Evolutionary conservation across 345 rosid species (phyloP).

Genomic region (Pistacia vera): DNA sequence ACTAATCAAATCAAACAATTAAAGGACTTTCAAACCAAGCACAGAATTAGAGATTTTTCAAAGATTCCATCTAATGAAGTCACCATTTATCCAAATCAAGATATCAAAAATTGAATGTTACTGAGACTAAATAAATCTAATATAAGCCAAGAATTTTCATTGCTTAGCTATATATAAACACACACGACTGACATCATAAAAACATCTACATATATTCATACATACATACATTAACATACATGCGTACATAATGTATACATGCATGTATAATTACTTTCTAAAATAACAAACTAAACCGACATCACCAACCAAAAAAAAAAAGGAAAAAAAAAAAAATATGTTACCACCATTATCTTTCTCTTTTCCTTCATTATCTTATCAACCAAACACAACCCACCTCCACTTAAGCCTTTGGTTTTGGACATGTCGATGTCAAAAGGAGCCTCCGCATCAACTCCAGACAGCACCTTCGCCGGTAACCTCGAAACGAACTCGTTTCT

Average conservation of each 20-base stretch:
- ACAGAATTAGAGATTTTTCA: neutral
- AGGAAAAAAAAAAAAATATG: too few species aligned
- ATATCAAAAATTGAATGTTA: neutral
- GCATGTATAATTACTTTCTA: neutral
- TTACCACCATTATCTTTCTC: neutral
- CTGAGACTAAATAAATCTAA: neutral
- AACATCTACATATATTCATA: too few species aligned
- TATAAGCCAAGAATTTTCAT: too few species aligned
- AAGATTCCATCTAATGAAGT: neutral
- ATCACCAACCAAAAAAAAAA: neutral
- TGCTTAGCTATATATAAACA: neutral
- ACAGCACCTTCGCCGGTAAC: conserved; percentile 66
- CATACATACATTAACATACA: neutral
- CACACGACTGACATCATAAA: too few species aligned
- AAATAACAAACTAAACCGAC: neutral
- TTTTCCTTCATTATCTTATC: conserved; percentile 7
- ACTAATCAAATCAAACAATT: neutral
- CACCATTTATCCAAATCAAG: neutral
- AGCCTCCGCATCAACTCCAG: conserved; percentile 53
- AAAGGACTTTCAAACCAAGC: neutral
- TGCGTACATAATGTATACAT: too few species aligned
- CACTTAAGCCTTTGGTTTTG: conserved; percentile 43
- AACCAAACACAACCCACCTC: conserved; percentile 47
- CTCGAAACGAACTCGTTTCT: conserved; percentile 53
- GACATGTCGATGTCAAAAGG: conserved; percentile 56